Percentiles rank a stretch among this genome's conserved stretches.
Evolutionary conservation across 2,329 filamentous ascomycete species (phyloP).

Genomic region (Daldinia eschscholtzii): DNA sequence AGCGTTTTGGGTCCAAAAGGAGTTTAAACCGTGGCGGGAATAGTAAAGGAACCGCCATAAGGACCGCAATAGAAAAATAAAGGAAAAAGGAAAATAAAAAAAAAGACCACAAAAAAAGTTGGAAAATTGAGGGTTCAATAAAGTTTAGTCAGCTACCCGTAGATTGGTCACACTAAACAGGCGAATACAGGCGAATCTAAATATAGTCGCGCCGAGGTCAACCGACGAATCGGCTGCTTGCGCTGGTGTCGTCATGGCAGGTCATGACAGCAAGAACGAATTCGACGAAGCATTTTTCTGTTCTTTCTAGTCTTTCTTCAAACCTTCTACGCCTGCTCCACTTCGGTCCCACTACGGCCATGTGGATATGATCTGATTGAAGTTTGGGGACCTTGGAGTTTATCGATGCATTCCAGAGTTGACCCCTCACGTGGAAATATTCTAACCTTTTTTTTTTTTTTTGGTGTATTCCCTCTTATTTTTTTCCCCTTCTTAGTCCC

Average conservation of each 20-base stretch:
- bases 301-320: constrained; percentile 42
- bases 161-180: constrained; percentile 28
- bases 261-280: constrained; percentile 16
- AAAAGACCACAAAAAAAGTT: background rate
- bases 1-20: constrained; percentile 22
- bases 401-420: constrained; percentile 23
- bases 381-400: constrained; percentile 6
- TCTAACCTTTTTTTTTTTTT: constrained; percentile 10
- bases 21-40: constrained; percentile 23
- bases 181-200: constrained; percentile 29
- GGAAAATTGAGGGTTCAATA: background rate
- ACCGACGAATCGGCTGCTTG: constrained; percentile 43
- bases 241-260: constrained; percentile 42
- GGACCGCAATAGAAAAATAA: constrained; percentile 4
- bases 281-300: constrained; percentile 17
- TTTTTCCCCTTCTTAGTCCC: background rate
- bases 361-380: constrained; percentile 36
- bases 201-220: constrained; percentile 38
- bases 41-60: constrained; percentile 22
- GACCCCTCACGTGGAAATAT: constrained; percentile 26
- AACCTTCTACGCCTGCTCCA: constrained; percentile 38
- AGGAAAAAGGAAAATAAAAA: constrained; percentile 28
- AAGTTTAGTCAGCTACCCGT: constrained; percentile 36
- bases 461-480: background rate
- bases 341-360: constrained; percentile 38